Evolutionary conservation across 2,329 filamentous ascomycete species (phyloP), one percentile per base, ranked within the genome.

Genomic region (Talaromyces atroroseus): DNA sequence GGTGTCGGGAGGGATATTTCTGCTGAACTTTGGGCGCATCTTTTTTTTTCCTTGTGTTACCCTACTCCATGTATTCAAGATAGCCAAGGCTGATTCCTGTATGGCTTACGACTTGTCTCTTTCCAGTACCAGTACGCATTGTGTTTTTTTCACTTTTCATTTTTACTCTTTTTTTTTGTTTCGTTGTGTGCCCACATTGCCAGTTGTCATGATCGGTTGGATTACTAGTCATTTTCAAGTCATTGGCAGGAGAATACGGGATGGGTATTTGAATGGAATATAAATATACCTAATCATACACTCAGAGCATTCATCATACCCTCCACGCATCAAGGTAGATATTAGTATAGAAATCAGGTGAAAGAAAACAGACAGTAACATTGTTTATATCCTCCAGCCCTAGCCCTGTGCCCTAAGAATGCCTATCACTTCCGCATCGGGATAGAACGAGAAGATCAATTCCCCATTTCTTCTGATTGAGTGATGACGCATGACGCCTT

Each of bases 1-100:
- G 53, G 53, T 56, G 53, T 56, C 53, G 48, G 53, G 53, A 56
- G 24, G 53, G 45, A 45, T 50, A 42, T 52, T 52, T 47, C 20
- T 57, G 44, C 24, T 42, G 20, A 53, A 42, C 11, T 53, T 47
- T 44, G 44, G 55, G 55, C 50, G 45, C 51, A 45, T 58, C 46
- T 23, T 14, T 40, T 40, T 40, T 36, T n/a, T 54, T 32, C 53
- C 18, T 5, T 40, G 7, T 50, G 16, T 48, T 42, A 40, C 38
- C 51, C 46, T 44, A 12, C 40, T 44, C 40, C 40, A 44, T 44
- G 40, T 44, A 44, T 44, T 44, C 40, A 44, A 44, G 40, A 20
- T 42, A 42, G 26, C 26, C 26, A 11, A 29, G 8, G 26, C 24
- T 26, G 24, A 36, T 54, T 54, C 23, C 32, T 54, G 44, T 54